Conservation (phyloP, 306 rosid species). For the Aeschynomene evenia region DNA sequence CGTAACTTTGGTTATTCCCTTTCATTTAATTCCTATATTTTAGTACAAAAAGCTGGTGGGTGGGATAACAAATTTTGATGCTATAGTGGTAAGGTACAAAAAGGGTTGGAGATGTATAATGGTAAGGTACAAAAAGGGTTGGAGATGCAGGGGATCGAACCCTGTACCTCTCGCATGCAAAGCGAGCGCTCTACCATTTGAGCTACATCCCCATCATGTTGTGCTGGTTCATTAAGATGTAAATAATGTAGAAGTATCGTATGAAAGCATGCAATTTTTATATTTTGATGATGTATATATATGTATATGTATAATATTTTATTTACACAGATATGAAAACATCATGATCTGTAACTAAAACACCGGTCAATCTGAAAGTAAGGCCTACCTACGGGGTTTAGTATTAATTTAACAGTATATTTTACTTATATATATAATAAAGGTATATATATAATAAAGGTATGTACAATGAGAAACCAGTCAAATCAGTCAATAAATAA, state of each 20-base stretch:
- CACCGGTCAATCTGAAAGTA: neutral
- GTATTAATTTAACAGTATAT: too few relatives aligned
- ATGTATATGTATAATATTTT: neutral
- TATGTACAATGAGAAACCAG: too few relatives aligned
- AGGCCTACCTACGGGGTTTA: neutral
- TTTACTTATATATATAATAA: too few relatives aligned
- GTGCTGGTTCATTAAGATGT: neutral
- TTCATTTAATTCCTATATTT: neutral
- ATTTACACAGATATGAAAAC: neutral
- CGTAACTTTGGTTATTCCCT: neutral
- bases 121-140: neutral
- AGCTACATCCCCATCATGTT: conserved; percentile 40
- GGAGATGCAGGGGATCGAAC: conserved; percentile 55
- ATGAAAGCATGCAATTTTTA: neutral
- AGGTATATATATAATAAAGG: too few relatives aligned
- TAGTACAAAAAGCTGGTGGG: too few relatives aligned
- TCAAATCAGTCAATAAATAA: too few relatives aligned
- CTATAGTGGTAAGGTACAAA: neutral
- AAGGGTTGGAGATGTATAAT: neutral
- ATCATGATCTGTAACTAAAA: neutral
- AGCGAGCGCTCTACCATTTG: conserved; percentile 48
- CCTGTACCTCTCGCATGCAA: conserved; percentile 44
- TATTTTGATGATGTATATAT: neutral
- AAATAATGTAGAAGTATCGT: too few relatives aligned
- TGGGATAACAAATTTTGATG: neutral